These are phyloP conservation scores for Salvia hispanica DNA, from an alignment of 257 asterid species.

Conservation along the genomic window DNA sequence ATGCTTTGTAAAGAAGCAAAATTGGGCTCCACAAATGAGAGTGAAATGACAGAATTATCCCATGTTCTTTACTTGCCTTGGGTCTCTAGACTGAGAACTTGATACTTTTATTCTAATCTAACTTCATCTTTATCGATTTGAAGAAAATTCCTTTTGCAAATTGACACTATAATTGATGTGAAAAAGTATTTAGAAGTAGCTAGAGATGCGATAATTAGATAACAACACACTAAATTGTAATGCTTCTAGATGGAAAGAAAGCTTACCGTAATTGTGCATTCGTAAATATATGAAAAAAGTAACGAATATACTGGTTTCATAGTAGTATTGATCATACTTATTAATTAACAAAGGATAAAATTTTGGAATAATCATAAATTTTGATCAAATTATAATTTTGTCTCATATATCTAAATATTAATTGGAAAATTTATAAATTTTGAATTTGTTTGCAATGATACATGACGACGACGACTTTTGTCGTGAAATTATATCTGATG, in stretches of 20 bases:
- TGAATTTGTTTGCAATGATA: too few relatives aligned
- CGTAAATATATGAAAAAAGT: too few relatives aligned
- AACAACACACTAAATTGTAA: too few relatives aligned
- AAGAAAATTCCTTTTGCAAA: conserved; percentile 28
- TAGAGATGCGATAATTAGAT: neutral
- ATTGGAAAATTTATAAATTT: too few relatives aligned
- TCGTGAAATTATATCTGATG: too few relatives aligned
- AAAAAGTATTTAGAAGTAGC: conserved; percentile 7
- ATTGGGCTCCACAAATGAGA: conserved; percentile 32
- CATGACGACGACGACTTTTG: too few relatives aligned
- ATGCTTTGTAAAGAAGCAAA: conserved; percentile 46
- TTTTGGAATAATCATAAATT: too few relatives aligned
- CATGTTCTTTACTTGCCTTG: conserved; percentile 53
- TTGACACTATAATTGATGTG: conserved; percentile 18
- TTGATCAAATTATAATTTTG: too few relatives aligned
- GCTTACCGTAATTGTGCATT: neutral
- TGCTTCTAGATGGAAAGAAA: neutral
- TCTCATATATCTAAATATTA: too few relatives aligned
- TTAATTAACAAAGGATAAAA: too few relatives aligned
- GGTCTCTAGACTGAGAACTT: conserved; percentile 12
- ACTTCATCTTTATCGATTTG: conserved; percentile 16
- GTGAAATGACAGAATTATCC: conserved; percentile 37
- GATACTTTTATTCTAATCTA: conserved; percentile 29
- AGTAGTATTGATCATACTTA: too few relatives aligned
- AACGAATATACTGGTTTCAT: too few relatives aligned